phyloP scores from a whole-genome alignment of 73 alveolate genomes.

The Symbiodinium pilosum region DNA sequence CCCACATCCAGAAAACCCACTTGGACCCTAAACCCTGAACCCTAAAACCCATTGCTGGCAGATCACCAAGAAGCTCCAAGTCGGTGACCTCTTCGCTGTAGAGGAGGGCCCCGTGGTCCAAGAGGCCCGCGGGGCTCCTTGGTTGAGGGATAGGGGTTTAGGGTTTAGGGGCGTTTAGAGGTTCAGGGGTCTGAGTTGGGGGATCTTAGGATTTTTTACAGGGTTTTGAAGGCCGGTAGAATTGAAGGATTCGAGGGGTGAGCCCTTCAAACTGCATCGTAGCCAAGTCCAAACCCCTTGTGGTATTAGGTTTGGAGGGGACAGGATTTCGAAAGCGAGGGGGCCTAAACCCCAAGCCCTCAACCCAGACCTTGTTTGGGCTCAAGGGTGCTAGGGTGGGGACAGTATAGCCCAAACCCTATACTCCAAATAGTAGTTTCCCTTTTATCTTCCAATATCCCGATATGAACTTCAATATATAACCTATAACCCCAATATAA shows the following conservation, averaged over 20 bases:
- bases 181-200: neutral
- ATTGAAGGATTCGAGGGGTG: neutral
- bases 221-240: neutral
- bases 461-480: no score
- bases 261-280: no score
- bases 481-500: no score
- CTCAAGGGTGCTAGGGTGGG: no score
- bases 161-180: neutral
- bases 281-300: no score
- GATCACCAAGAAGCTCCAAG: constrained; percentile 52
- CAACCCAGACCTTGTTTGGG: no score
- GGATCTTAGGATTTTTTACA: neutral
- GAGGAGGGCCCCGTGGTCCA: constrained; percentile 67
- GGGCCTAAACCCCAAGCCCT: no score
- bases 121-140: neutral
- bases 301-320: no score
- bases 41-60: neutral
- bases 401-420: neutral
- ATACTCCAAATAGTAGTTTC: neutral
- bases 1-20: neutral
- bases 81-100: constrained; percentile 51
- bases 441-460: no score
- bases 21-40: neutral
- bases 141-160: neutral
- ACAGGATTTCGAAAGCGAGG: no score